phyloP scores from a whole-genome alignment of 1,139 yeast genomes.

The Suhomyces anneliseae region DNA sequence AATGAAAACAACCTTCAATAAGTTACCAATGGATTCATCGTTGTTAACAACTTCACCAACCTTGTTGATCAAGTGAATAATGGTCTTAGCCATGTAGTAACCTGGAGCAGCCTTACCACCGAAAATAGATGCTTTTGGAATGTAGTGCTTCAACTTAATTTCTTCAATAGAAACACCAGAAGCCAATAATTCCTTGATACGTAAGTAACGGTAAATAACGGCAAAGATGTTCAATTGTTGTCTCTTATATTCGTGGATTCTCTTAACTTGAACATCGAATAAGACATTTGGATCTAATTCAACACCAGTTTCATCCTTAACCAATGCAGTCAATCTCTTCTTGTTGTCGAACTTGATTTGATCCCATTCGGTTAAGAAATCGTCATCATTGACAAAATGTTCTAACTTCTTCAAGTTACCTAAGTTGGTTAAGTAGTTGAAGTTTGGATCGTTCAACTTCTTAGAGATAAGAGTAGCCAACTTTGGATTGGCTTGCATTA shows the following conservation, averaged over 20 bases:
- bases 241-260: conserved; percentile 94
- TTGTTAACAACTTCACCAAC: conserved; percentile 80
- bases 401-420: conserved; percentile 68
- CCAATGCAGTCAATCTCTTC: conserved; percentile 63
- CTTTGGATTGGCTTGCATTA: conserved; percentile 87
- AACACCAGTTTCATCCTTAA: conserved; percentile 65
- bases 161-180: conserved; percentile 51
- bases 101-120: conserved; percentile 99
- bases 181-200: conserved; percentile 65
- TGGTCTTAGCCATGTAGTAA: conserved; percentile 89
- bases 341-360: conserved; percentile 72
- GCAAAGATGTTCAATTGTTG: conserved; percentile 93
- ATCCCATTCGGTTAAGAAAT: conserved; percentile 72
- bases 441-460: conserved; percentile 62
- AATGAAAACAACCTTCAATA: conserved; percentile 81
- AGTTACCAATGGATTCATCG: conserved; percentile 70
- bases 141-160: conserved; percentile 57
- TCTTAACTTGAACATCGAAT: conserved; percentile 90
- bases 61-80: conserved; percentile 79
- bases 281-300: conserved; percentile 72
- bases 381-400: conserved; percentile 62
- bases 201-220: conserved; percentile 77
- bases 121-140: conserved; percentile 76
- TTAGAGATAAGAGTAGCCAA: conserved; percentile 71
- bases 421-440: conserved; percentile 68